Percentiles rank a stretch among this genome's conserved stretches.
Evolutionary conservation across 2,329 filamentous ascomycete genomes (phyloP).

Genomic region (Alternaria triticina): DNA sequence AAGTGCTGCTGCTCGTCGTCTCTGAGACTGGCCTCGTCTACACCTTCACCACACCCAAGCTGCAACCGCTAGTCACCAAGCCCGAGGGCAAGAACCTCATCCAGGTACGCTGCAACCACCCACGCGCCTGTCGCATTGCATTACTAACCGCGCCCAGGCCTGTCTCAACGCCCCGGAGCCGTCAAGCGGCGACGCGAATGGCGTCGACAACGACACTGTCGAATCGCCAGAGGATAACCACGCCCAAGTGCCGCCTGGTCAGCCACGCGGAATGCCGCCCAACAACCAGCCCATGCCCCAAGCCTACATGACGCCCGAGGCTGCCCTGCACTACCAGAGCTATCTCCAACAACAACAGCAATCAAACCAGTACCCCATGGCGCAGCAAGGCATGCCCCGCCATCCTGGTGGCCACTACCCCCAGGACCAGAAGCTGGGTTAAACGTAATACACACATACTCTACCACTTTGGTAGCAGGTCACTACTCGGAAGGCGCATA

Average conservation of each 20-base stretch:
- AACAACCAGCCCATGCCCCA: conserved; percentile 69
- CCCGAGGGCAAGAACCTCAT: conserved; percentile 99
- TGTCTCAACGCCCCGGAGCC: conserved; percentile 97
- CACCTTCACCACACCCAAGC: conserved; percentile 97
- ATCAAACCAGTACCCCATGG: conserved; percentile 78
- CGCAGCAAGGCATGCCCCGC: conserved; percentile 74
- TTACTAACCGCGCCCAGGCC: conserved; percentile 67
- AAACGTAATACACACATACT: conserved; percentile 35
- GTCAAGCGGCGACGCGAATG: conserved; percentile 73
- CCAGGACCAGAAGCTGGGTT: conserved; percentile 58
- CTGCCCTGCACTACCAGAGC: conserved; percentile 82
- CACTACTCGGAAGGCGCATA: conserved; percentile 40
- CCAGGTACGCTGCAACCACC: conserved; percentile 69
- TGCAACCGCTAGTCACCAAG: conserved; percentile 97
- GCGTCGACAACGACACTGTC: conserved; percentile 63
- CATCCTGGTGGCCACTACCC: conserved; percentile 71
- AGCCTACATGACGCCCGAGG: conserved; percentile 69
- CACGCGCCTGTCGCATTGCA: conserved; percentile 9
- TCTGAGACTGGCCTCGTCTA: conserved; percentile 98
- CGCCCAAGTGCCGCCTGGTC: conserved; percentile 75
- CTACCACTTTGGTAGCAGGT: conserved; percentile 32
- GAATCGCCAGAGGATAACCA: conserved; percentile 93
- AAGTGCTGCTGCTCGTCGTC: conserved; percentile 94
- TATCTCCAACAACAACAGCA: conserved; percentile 68
- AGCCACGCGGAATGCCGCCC: conserved; percentile 67